Percentiles rank a stretch among this genome's conserved stretches.
Conservation (phyloP, 1,284 basidiomycete genomes). For the Rhodotorula glutinis region DNA sequence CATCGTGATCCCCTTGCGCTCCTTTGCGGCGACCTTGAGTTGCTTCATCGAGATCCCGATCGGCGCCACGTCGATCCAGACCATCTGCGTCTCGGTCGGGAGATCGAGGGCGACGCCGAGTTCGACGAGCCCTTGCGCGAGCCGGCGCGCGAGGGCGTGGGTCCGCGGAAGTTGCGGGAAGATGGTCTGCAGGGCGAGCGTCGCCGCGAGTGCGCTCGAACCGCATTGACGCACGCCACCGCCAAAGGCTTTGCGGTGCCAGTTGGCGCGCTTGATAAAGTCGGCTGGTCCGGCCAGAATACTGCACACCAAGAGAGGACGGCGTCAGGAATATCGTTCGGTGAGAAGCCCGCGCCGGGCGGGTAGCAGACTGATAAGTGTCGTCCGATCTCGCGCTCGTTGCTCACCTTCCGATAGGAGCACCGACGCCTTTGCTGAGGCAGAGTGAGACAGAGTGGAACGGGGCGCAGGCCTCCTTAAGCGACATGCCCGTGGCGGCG, state of each 20-base stretch:
- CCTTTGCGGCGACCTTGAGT: constrained; percentile 56
- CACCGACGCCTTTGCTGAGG: constrained; percentile 91
- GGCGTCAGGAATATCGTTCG: too few species aligned
- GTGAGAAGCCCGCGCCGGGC: too few species aligned
- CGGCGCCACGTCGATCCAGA: constrained; percentile 75
- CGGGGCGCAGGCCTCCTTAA: constrained; percentile 76
- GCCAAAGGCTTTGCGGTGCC: constrained; percentile 86
- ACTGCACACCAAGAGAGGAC: constrained; percentile 42
- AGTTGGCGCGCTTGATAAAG: constrained; percentile 57
- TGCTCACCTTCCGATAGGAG: constrained; percentile 67
- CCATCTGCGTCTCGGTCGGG: constrained; percentile 72
- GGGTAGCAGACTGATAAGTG: neutral
- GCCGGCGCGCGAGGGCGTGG: constrained; percentile 67
- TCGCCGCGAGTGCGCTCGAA: constrained; percentile 72
- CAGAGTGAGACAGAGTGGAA: constrained; percentile 93
- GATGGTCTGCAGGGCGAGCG: constrained; percentile 77
- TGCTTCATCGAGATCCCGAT: constrained; percentile 67
- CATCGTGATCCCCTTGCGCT: constrained; percentile 60
- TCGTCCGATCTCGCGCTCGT: too few species aligned
- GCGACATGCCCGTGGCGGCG: constrained; percentile 60
- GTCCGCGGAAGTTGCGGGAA: constrained; percentile 72
- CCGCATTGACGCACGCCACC: constrained; percentile 89
- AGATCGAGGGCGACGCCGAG: constrained; percentile 71
- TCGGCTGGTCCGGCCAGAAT: constrained; percentile 75
- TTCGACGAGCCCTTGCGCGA: constrained; percentile 68